phyloP scores from a whole-genome alignment of 208 protist genomes.

The Acanthamoeba royreba region DNA sequence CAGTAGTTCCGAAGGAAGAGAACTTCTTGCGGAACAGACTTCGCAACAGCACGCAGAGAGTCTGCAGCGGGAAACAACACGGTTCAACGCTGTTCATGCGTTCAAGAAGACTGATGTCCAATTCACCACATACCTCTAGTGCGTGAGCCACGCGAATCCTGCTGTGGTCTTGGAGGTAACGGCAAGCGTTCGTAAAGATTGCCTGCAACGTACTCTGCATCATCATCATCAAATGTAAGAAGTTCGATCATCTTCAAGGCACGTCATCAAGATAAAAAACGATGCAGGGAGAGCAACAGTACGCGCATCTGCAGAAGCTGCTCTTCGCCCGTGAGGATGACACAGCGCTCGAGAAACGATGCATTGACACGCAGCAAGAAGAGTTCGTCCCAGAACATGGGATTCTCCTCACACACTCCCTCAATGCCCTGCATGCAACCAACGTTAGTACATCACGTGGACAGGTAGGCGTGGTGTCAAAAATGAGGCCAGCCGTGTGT shows the following conservation, averaged over 20 bases:
- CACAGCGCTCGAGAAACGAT: constrained; percentile 65
- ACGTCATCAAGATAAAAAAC: no score
- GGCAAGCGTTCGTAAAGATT: background rate
- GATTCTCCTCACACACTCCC: constrained; percentile 43
- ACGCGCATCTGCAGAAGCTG: constrained; percentile 57
- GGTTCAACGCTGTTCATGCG: no score
- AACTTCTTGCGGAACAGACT: constrained; percentile 74
- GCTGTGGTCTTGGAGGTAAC: background rate
- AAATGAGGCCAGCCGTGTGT: background rate
- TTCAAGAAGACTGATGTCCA: no score
- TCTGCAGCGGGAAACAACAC: no score
- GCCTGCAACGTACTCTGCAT: background rate
- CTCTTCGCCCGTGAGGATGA: constrained; percentile 68
- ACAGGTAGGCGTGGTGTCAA: background rate
- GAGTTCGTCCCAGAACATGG: constrained; percentile 70
- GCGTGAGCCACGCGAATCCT: constrained; percentile 47
- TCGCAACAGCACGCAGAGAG: constrained; percentile 65
- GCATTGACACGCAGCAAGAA: constrained; percentile 69
- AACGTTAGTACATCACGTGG: background rate
- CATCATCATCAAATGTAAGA: no score
- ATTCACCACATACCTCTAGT: no score
- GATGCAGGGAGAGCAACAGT: no score
- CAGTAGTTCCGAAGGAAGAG: constrained; percentile 63
- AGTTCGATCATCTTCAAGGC: no score
- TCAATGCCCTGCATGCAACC: constrained; percentile 47